A percentile compares a stretch with the other conserved stretches of the same genome.
Conservation (phyloP, 2,329 filamentous ascomycete species). For the Diatrype stigma region DNA sequence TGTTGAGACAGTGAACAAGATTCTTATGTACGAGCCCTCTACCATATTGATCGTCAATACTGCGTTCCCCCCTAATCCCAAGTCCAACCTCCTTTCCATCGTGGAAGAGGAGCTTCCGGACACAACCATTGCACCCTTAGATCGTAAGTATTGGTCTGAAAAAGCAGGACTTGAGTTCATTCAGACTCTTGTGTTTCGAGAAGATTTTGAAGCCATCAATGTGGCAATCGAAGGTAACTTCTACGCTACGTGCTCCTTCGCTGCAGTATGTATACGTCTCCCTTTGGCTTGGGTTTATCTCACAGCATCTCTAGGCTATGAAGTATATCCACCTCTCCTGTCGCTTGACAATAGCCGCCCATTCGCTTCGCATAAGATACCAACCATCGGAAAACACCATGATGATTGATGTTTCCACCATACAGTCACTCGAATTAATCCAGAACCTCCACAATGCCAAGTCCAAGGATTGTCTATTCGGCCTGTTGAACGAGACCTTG, state of each 20-base stretch:
- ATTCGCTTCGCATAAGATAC: conserved; percentile 82
- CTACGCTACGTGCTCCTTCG: conserved; percentile 79
- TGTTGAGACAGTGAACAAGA: conserved; percentile 80
- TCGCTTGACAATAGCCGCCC: conserved; percentile 64
- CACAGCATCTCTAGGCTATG: conserved; percentile 53
- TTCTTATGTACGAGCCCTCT: conserved; percentile 74
- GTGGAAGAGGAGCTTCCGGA: conserved; percentile 68
- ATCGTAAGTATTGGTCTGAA: conserved; percentile 83
- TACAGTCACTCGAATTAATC: conserved; percentile 82
- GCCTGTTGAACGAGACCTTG: conserved; percentile 75
- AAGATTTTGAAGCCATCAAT: conserved; percentile 78
- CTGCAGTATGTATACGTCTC: conserved; percentile 59
- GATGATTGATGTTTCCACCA: conserved; percentile 90
- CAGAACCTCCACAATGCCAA: conserved; percentile 77
- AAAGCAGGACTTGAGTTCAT: conserved; percentile 72
- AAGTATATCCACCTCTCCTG: conserved; percentile 74
- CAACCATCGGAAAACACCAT: conserved; percentile 87
- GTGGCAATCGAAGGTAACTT: conserved; percentile 78
- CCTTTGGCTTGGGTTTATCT: conserved; percentile 9
- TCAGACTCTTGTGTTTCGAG: conserved; percentile 69
- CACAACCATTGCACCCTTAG: conserved; percentile 58
- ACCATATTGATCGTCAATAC: conserved; percentile 75
- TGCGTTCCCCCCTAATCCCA: conserved; percentile 58
- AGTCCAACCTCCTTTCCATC: conserved; percentile 70
- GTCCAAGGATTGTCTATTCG: conserved; percentile 79